Conservation (phyloP, 306 rosid genomes). For the cucumber (Cucumis sativus) region DNA sequence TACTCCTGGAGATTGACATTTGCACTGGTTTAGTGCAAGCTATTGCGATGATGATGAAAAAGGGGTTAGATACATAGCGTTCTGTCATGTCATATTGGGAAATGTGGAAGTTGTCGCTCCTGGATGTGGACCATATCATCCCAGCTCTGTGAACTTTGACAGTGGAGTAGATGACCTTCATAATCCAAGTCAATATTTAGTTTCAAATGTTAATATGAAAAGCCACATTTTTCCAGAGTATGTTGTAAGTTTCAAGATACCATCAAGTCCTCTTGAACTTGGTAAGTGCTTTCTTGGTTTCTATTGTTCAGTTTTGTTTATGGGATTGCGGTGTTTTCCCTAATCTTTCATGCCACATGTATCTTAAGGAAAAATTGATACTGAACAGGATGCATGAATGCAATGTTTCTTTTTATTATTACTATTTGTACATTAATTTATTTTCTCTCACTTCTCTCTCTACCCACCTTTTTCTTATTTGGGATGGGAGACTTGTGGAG, state of each 20-base stretch:
- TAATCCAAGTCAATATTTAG: constrained; percentile 17
- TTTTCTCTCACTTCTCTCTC: not conserved
- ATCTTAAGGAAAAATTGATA: not conserved
- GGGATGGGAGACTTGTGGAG: not conserved
- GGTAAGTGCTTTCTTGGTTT: constrained; percentile 9
- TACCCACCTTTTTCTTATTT: not conserved
- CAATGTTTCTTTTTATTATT: not conserved
- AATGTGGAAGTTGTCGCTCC: constrained; percentile 16
- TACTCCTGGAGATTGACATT: not conserved
- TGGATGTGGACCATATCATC: constrained; percentile 17
- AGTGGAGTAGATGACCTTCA: constrained; percentile 25
- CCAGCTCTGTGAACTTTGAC: constrained; percentile 20
- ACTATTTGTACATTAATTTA: not conserved
- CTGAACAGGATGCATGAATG: not conserved
- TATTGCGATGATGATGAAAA: constrained; percentile 19
- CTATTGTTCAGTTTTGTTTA: not conserved
- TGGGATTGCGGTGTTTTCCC: not conserved
- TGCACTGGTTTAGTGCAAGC: constrained; percentile 16
- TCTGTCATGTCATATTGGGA: constrained; percentile 22
- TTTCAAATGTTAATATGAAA: constrained; percentile 16
- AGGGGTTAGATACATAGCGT: constrained; percentile 17
- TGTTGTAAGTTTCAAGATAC: constrained; percentile 20
- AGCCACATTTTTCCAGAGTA: constrained; percentile 22
- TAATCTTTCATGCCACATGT: not conserved
- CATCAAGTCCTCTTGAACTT: constrained; percentile 8